Percentiles rank a stretch among this genome's conserved stretches.
phyloP scores from a whole-genome alignment of 495 filamentous ascomycete genomes.

The Aspergillus sparsus region DNA sequence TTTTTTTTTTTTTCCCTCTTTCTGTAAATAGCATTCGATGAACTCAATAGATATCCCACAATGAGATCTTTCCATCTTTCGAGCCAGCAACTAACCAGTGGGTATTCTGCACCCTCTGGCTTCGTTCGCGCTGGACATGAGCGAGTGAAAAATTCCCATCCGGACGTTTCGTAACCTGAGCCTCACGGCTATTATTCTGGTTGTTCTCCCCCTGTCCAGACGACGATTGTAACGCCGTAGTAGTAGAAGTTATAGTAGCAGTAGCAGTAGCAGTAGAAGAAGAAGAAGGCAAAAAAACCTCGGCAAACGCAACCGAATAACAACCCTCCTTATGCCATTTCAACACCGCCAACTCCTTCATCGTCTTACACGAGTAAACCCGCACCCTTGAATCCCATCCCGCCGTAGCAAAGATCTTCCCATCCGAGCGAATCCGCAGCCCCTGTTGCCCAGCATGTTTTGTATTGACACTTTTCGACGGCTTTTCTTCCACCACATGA shows the following conservation, averaged over 20 bases:
- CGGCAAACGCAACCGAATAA: constrained; percentile 81
- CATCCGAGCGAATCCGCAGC: constrained; percentile 75
- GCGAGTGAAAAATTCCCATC: constrained; percentile 34
- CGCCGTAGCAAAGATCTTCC: constrained; percentile 82
- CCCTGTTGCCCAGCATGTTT: constrained; percentile 90
- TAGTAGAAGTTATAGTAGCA: not conserved
- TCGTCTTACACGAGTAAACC: constrained; percentile 76
- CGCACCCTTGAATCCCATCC: constrained; percentile 85
- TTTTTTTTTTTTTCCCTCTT: constrained; percentile 13
- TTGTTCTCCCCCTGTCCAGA: not conserved
- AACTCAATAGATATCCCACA: constrained; percentile 90
- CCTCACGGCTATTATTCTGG: not conserved
- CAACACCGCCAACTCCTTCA: constrained; percentile 89
- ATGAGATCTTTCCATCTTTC: constrained; percentile 93
- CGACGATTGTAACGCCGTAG: not conserved
- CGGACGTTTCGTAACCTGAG: constrained; percentile 12
- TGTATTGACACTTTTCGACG: constrained; percentile 66
- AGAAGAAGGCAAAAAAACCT: constrained; percentile 17
- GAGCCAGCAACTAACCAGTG: constrained; percentile 92
- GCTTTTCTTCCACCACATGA: constrained; percentile 32
- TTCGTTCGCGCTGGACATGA: constrained; percentile 62
- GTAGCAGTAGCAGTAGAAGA: not conserved
- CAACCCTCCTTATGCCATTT: constrained; percentile 94
- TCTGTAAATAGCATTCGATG: constrained; percentile 30
- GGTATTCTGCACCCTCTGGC: constrained; percentile 62